Percentiles rank a stretch among this genome's conserved stretches.
Evolutionary conservation across 345 rosid species (phyloP).

Genomic region (Populus davidiana): DNA sequence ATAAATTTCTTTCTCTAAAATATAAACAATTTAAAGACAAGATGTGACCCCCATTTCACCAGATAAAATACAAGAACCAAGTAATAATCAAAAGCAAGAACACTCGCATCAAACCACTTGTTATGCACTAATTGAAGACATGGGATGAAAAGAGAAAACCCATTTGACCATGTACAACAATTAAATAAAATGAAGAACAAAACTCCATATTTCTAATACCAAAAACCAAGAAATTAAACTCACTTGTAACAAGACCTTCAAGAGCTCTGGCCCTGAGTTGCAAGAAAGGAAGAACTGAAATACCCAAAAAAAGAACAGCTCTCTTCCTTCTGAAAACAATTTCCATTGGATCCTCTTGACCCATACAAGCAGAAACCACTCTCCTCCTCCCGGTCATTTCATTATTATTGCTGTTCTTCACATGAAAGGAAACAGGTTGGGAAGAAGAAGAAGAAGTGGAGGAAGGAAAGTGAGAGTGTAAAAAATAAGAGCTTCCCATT

Average conservation of each 20-base stretch:
- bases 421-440: slow-evolving; percentile 26
- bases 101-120: background rate
- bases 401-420: slow-evolving; percentile 16
- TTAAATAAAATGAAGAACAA: background rate
- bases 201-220: background rate
- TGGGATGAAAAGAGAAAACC: background rate
- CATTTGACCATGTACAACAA: slow-evolving; percentile 3
- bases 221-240: slow-evolving; percentile 16
- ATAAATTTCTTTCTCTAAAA: no score
- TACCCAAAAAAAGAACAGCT: slow-evolving; percentile 55
- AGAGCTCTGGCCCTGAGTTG: slow-evolving; percentile 48
- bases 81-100: background rate
- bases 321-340: slow-evolving; percentile 40
- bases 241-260: slow-evolving; percentile 30
- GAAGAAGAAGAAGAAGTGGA: slow-evolving; percentile 30
- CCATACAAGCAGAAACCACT: slow-evolving; percentile 35
- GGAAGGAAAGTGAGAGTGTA: slow-evolving; percentile 36
- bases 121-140: background rate
- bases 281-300: slow-evolving; percentile 67
- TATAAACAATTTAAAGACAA: no score
- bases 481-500: slow-evolving; percentile 45
- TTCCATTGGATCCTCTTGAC: slow-evolving; percentile 30
- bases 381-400: slow-evolving; percentile 36
- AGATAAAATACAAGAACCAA: background rate
- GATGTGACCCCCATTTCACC: background rate